These are phyloP conservation scores for Gossypium raimondii DNA, from an alignment of 345 rosid species.

Conservation along the genomic window DNA sequence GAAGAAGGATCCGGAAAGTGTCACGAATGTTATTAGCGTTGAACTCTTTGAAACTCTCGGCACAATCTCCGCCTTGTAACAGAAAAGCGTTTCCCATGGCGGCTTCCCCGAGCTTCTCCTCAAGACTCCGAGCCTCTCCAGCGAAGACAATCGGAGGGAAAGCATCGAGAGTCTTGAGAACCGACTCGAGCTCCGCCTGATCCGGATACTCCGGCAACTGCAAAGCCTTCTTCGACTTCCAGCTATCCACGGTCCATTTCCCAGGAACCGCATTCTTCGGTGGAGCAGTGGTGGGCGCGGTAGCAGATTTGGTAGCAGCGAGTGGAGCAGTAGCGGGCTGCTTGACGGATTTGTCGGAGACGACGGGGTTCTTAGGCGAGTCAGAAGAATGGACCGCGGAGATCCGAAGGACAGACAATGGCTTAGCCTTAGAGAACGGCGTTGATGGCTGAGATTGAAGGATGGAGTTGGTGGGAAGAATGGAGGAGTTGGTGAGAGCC, in stretches of 20 bases:
- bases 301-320: background rate
- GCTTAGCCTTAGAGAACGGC: conserved; percentile 16
- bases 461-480: conserved; percentile 33
- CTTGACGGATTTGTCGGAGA: conserved; percentile 21
- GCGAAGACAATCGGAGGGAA: conserved; percentile 70
- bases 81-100: conserved; percentile 70
- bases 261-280: conserved; percentile 20
- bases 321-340: conserved; percentile 7
- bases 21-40: conserved; percentile 71
- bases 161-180: conserved; percentile 45
- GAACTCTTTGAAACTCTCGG: conserved; percentile 76
- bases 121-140: conserved; percentile 43
- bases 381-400: conserved; percentile 58
- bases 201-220: conserved; percentile 60
- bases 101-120: conserved; percentile 37
- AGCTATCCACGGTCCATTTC: conserved; percentile 52
- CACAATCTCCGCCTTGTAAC: conserved; percentile 71
- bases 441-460: conserved; percentile 19
- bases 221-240: conserved; percentile 61
- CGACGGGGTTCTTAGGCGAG: conserved; percentile 32
- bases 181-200: conserved; percentile 53
- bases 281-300: background rate
- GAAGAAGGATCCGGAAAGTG: conserved; percentile 62
- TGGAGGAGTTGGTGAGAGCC: conserved; percentile 36
- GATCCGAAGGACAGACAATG: conserved; percentile 29